Base-by-base conservation (phyloP, 1,139 yeast species). In the Suhomyces atakaporum region DNA sequence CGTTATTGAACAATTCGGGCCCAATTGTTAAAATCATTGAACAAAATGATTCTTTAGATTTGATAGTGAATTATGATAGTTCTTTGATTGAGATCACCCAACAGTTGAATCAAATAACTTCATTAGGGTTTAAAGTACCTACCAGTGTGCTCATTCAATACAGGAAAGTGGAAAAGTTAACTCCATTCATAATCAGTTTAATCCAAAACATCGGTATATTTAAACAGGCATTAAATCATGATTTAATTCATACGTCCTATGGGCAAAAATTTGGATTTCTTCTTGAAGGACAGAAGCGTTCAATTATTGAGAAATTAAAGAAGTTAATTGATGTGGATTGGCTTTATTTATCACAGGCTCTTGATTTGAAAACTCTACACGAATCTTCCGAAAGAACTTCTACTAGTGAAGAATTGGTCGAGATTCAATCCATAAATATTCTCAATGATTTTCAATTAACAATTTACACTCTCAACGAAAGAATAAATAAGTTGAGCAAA, bases 61-160 rank as follows among this genome's bases (percentile, higher is more conserved):
- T 74, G 1, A 31, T 45, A 0, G 62, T 79, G 2, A 82, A 82
- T 45, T 80, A 82, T 51, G 79, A 83, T 49, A 62, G 62, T 5
- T 56, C 67, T 2, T 50, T 73, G 5, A 56, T 77, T 20, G 57
- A 63, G 0, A 54, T 77, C 4, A 73, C 73, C 52, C 72, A 77
- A 33, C 85, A 83, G 47, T 73, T 79, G 0, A 60, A 75, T 23
- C 73, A 74, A 35, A 58, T 88, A 29, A 56, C 66, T 3, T 65
- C 70, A 46, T 58, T 81, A 42, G 81, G 79, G 0, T 79, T 73
- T 47, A 76, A 71, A n/a, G 60, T 87, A 0, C 92, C 96, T 1
- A 48, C 56, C 1, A 44, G 49, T 15, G 27, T 59, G 5, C 35
- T 51, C 22, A 27, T 63, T 58, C 44, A 71, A 58, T 40, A 73